Conservation (phyloP, 306 rosid genomes). For the Trifolium repens region DNA sequence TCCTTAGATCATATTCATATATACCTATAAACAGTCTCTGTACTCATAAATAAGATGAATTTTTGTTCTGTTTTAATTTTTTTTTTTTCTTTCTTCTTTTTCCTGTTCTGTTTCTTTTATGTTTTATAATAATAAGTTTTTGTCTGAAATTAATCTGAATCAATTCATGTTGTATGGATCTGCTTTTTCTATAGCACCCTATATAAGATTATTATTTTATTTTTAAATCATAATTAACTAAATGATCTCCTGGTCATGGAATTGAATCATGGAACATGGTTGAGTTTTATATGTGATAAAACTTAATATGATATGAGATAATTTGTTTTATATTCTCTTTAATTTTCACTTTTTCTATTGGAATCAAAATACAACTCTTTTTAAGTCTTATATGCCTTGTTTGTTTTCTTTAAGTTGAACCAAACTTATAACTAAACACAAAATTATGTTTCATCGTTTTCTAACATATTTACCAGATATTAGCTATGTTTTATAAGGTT, state of each 20-base stretch:
- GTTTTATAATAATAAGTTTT: not conserved
- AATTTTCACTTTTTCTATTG: too few species aligned
- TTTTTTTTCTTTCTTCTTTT: too few species aligned
- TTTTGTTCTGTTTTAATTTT: not conserved
- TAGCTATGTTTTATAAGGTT: not conserved
- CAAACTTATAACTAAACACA: too few species aligned
- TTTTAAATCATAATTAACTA: not conserved
- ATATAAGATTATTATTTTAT: not conserved
- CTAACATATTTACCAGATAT: not conserved
- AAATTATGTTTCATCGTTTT: too few species aligned
- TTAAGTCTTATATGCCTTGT: not conserved
- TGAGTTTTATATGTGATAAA: not conserved
- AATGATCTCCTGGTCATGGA: not conserved
- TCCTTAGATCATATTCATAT: slow-evolving; percentile 14
- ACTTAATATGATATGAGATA: not conserved
- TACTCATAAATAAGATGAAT: not conserved
- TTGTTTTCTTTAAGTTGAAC: not conserved
- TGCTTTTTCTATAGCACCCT: slow-evolving; percentile 12
- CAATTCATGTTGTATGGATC: slow-evolving; percentile 4
- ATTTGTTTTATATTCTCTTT: too few species aligned
- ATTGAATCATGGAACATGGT: not conserved
- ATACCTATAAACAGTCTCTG: not conserved
- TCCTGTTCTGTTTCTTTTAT: not conserved
- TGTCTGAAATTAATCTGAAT: slow-evolving; percentile 17
- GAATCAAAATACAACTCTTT: too few species aligned